phyloP scores from a whole-genome alignment of 2,329 filamentous ascomycete genomes.

The Ascochyta clinopodiicola region DNA sequence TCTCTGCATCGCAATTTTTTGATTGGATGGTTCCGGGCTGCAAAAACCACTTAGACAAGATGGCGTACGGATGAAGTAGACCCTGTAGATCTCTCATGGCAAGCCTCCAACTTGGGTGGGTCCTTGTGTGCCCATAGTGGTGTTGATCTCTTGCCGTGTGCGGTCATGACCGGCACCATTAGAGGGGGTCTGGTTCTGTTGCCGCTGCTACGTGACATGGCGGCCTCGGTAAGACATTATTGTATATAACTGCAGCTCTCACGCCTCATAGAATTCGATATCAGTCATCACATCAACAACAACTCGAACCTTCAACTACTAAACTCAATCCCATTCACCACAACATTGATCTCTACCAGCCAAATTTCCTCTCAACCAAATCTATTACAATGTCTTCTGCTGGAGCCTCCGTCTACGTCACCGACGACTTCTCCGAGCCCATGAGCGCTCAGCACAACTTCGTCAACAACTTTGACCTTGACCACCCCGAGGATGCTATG shows the following conservation, averaged over 20 bases:
- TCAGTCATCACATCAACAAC: background rate
- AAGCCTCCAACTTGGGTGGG: slow-evolving; percentile 28
- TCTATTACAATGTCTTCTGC: slow-evolving; percentile 30
- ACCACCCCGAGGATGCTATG: slow-evolving; percentile 49
- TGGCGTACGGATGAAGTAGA: slow-evolving; percentile 25
- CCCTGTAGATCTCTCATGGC: slow-evolving; percentile 42
- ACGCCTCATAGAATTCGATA: background rate
- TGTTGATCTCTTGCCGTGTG: slow-evolving; percentile 33
- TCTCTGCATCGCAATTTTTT: slow-evolving; percentile 12
- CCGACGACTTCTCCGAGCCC: slow-evolving; percentile 50
- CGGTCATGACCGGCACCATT: slow-evolving; percentile 19
- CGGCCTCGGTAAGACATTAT: background rate
- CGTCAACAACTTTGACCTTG: slow-evolving; percentile 52
- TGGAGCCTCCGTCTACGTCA: slow-evolving; percentile 43
- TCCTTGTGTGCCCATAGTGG: slow-evolving; percentile 25
- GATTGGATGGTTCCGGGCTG: slow-evolving; percentile 18
- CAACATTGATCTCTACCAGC: background rate
- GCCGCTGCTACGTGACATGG: slow-evolving; percentile 18
- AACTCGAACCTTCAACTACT: background rate
- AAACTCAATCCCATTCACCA: background rate
- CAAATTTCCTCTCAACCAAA: background rate
- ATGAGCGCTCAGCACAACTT: slow-evolving; percentile 54
- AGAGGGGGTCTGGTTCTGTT: slow-evolving; percentile 13
- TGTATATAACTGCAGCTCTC: slow-evolving; percentile 30
- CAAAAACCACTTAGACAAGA: background rate